These are phyloP conservation scores for Leccinum boreale DNA, from an alignment of 768 basidiomycete genomes.

Conservation along the genomic window DNA sequence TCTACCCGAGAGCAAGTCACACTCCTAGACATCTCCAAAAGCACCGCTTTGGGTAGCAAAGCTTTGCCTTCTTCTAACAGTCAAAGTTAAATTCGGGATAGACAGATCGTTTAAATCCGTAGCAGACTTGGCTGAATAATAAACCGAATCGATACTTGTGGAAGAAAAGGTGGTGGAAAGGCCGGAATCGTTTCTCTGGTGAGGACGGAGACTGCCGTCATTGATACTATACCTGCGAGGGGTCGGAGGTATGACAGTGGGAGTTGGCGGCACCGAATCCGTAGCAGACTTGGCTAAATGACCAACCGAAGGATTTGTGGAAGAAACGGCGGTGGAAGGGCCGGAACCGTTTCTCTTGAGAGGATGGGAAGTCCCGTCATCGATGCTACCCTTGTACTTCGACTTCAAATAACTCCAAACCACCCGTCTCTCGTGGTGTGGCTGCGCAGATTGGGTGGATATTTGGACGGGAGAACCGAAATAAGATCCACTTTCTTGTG, in stretches of 20 bases:
- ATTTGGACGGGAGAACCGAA: slow-evolving; percentile 8
- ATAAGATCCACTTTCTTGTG: slow-evolving; percentile 3
- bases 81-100: not conserved
- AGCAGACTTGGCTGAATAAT: slow-evolving; percentile 9
- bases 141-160: not conserved
- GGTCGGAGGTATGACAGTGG: slow-evolving; percentile 11
- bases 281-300: slow-evolving; percentile 10
- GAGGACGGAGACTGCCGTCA: not conserved
- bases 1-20: slow-evolving; percentile 13
- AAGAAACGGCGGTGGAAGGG: not conserved
- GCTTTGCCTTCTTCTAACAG: slow-evolving; percentile 1
- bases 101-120: slow-evolving; percentile 4
- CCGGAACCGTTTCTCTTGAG: not conserved
- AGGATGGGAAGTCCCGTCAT: not conserved
- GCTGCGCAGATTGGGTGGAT: not conserved
- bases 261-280: slow-evolving; percentile 1
- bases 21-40: slow-evolving; percentile 26
- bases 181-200: not conserved
- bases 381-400: not conserved
- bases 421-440: not conserved
- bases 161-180: not conserved
- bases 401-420: not conserved
- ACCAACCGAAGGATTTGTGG: not conserved
- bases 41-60: slow-evolving; percentile 11
- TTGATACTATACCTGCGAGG: not conserved